Percentiles rank a stretch among this genome's conserved stretches.
Conservation (phyloP, 345 rosid species). For the Laguncularia racemosa region DNA sequence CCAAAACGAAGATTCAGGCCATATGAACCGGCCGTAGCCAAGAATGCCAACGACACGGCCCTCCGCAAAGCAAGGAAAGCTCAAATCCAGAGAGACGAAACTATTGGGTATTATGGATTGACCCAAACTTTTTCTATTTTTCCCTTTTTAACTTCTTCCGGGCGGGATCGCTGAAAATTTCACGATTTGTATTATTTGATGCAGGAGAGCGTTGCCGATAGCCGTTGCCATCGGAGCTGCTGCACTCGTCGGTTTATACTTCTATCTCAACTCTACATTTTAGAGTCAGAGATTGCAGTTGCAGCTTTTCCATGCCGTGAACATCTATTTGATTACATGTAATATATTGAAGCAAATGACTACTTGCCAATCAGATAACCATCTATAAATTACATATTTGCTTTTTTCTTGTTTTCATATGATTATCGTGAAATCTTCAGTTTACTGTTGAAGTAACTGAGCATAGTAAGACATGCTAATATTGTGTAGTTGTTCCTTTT, state of each 20-base stretch:
- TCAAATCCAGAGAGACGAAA: slow-evolving; percentile 57
- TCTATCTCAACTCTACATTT: slow-evolving; percentile 49
- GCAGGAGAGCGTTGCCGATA: slow-evolving; percentile 74
- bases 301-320: slow-evolving; percentile 5
- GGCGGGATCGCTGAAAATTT: not conserved
- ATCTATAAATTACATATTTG: too few relatives aligned
- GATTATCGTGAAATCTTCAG: too few relatives aligned
- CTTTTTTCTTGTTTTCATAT: too few relatives aligned
- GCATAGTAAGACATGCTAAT: too few relatives aligned
- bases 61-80: slow-evolving; percentile 76
- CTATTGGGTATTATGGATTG: slow-evolving; percentile 52
- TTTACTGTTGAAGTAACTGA: too few relatives aligned
- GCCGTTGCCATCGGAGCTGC: slow-evolving; percentile 56
- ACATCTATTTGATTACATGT: not conserved
- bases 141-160: too few relatives aligned
- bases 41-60: slow-evolving; percentile 47
- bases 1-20: slow-evolving; percentile 83
- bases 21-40: slow-evolving; percentile 53
- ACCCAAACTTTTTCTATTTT: not conserved
- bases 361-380: too few relatives aligned
- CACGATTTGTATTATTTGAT: not conserved
- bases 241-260: slow-evolving; percentile 68
- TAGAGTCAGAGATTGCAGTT: slow-evolving; percentile 5
- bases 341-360: not conserved
- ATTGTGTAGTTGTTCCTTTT: too few relatives aligned